A percentile compares a stretch with the other conserved stretches of the same genome.
These are phyloP conservation scores for Pseudonectria foliicola DNA, from an alignment of 2,329 filamentous ascomycete species.

Conservation along the genomic window DNA sequence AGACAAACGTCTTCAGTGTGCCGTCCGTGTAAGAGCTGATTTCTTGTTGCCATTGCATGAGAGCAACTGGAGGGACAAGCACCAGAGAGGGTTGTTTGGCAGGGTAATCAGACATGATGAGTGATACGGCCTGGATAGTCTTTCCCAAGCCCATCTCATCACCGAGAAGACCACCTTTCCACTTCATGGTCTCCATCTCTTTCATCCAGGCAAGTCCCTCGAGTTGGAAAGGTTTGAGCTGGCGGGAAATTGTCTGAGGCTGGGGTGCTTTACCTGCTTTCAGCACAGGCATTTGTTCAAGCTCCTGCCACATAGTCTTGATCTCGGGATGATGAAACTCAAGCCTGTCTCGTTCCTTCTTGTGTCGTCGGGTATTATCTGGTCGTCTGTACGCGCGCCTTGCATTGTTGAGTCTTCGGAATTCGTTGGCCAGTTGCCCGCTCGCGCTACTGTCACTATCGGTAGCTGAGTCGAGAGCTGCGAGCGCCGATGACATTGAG, in stretches of 20 bases:
- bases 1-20: constrained; percentile 82
- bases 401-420: constrained; percentile 15
- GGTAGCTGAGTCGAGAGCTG: constrained; percentile 6
- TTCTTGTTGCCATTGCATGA: constrained; percentile 91
- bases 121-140: constrained; percentile 93
- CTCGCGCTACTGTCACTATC: constrained; percentile 9
- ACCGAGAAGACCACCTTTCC: constrained; percentile 83
- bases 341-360: constrained; percentile 56
- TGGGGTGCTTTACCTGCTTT: constrained; percentile 38
- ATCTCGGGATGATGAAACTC: constrained; percentile 73
- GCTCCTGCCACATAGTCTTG: constrained; percentile 73
- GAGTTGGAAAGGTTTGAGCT: constrained; percentile 87
- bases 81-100: constrained; percentile 77
- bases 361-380: constrained; percentile 20
- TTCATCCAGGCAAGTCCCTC: constrained; percentile 94
- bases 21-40: constrained; percentile 78
- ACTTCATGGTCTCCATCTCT: constrained; percentile 76
- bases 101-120: constrained; percentile 97
- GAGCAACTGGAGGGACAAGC: constrained; percentile 81
- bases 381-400: constrained; percentile 29
- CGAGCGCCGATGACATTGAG: constrained; percentile 1
- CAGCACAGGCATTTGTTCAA: constrained; percentile 62
- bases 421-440: constrained; percentile 6
- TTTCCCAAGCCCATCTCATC: constrained; percentile 99
- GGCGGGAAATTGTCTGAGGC: constrained; percentile 69